These are phyloP conservation scores for Gelatoporia subvermispora DNA, from an alignment of 768 basidiomycete species.

Conservation along the genomic window DNA sequence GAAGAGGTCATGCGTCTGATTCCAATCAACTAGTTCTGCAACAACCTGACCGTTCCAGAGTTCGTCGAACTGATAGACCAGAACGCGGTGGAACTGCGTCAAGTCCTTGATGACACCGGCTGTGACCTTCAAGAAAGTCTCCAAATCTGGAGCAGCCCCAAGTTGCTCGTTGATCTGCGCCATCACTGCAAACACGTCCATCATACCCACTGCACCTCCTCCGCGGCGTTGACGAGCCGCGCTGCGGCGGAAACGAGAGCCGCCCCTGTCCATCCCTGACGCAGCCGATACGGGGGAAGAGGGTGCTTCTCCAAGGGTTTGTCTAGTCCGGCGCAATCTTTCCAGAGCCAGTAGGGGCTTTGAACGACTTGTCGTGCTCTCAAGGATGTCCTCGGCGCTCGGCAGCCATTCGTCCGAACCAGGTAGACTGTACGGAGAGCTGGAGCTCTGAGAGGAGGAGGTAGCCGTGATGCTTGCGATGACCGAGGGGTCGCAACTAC, in stretches of 20 bases:
- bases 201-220: conserved; percentile 44
- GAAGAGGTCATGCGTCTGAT: conserved; percentile 66
- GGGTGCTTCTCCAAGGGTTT: conserved; percentile 4
- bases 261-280: background rate
- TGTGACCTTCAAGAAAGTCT: conserved; percentile 65
- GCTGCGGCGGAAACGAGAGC: conserved; percentile 5
- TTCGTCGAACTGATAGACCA: conserved; percentile 82
- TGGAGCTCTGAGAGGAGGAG: background rate
- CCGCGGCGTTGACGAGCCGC: conserved; percentile 17
- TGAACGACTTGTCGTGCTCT: conserved; percentile 63
- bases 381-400: conserved; percentile 54
- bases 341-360: conserved; percentile 70
- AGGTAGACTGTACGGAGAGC: conserved; percentile 12
- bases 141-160: conserved; percentile 57
- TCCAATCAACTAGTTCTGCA: conserved; percentile 78
- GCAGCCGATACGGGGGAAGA: background rate
- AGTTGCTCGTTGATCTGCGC: conserved; percentile 81
- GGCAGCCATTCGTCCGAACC: conserved; percentile 39
- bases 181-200: conserved; percentile 78
- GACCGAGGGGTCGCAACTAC: conserved; percentile 1
- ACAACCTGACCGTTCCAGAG: conserved; percentile 76
- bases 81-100: conserved; percentile 75
- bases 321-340: conserved; percentile 49
- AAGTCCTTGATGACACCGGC: conserved; percentile 74
- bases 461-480: background rate